phyloP scores from a whole-genome alignment of 1,284 basidiomycete species.

The Microbotryum scabiosae region DNA sequence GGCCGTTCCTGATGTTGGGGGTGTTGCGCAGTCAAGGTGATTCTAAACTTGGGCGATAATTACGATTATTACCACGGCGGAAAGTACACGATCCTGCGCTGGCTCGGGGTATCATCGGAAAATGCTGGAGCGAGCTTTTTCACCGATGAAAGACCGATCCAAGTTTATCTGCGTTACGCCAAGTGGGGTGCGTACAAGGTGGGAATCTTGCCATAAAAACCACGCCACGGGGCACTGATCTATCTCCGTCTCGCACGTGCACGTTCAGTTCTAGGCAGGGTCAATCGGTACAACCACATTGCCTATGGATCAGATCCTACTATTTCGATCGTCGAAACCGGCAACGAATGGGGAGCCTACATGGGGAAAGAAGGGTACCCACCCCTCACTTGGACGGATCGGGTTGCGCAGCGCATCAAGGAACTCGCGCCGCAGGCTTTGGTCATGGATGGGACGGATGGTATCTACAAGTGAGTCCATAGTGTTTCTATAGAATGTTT shows the following conservation, averaged over 20 bases:
- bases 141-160: background rate
- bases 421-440: slow-evolving; percentile 12
- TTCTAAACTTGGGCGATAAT: slow-evolving; percentile 12
- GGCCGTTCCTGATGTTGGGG: too few species aligned
- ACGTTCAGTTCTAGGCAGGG: background rate
- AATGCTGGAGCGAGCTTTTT: slow-evolving; percentile 14
- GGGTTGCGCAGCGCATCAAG: slow-evolving; percentile 13
- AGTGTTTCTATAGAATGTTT: background rate
- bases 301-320: slow-evolving; percentile 25
- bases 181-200: too few species aligned
- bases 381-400: slow-evolving; percentile 17
- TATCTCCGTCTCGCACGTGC: too few species aligned
- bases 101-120: background rate
- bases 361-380: slow-evolving; percentile 26
- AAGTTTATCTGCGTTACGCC: slow-evolving; percentile 1
- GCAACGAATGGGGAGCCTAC: slow-evolving; percentile 28
- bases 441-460: slow-evolving; percentile 28
- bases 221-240: too few species aligned
- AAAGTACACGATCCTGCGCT: slow-evolving; percentile 18
- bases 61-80: slow-evolving; percentile 11
- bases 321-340: slow-evolving; percentile 27
- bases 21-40: background rate
- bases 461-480: slow-evolving; percentile 20
- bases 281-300: slow-evolving; percentile 27
- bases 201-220: too few species aligned